Conservation (phyloP, 1,284 basidiomycete species). For the Hypsizygus ulmarius region DNA sequence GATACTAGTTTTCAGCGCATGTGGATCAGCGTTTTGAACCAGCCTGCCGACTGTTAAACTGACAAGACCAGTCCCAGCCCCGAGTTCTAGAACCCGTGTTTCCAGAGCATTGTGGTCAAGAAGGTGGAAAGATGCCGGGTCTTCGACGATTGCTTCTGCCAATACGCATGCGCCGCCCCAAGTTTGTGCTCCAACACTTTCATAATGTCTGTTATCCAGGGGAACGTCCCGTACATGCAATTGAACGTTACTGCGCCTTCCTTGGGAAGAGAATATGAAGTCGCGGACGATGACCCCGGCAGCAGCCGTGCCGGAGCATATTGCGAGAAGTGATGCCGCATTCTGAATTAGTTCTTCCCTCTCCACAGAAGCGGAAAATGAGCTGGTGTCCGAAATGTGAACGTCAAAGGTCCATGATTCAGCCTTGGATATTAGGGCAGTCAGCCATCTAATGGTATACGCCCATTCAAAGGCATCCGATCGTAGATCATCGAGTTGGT, state of each 20-base stretch:
- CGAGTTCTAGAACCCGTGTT: slow-evolving; percentile 75
- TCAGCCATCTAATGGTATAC: slow-evolving; percentile 71
- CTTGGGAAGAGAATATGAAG: slow-evolving; percentile 29
- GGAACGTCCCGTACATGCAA: slow-evolving; percentile 72
- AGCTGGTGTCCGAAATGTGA: not conserved
- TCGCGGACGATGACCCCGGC: slow-evolving; percentile 42
- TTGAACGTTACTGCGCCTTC: slow-evolving; percentile 17
- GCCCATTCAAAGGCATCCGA: slow-evolving; percentile 65
- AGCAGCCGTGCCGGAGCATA: slow-evolving; percentile 59
- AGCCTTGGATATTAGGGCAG: slow-evolving; percentile 45
- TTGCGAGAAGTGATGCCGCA: slow-evolving; percentile 65
- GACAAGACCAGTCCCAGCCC: slow-evolving; percentile 87
- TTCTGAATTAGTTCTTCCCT: slow-evolving; percentile 36
- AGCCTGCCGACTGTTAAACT: slow-evolving; percentile 62
- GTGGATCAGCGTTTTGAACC: slow-evolving; percentile 3
- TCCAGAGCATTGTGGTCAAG: not conserved
- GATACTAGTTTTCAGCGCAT: slow-evolving; percentile 36
- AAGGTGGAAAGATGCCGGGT: slow-evolving; percentile 56
- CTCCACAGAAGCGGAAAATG: not conserved
- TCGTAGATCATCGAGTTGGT: slow-evolving; percentile 26
- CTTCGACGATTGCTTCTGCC: slow-evolving; percentile 69
- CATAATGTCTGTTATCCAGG: slow-evolving; percentile 70
- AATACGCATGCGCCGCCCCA: slow-evolving; percentile 88
- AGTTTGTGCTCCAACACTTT: slow-evolving; percentile 84
- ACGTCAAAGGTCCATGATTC: slow-evolving; percentile 15